Percentiles rank a stretch among this genome's conserved stretches.
These are phyloP conservation scores for Hymenoscyphus occultus DNA, from an alignment of 2,329 filamentous ascomycete species.

Conservation along the genomic window DNA sequence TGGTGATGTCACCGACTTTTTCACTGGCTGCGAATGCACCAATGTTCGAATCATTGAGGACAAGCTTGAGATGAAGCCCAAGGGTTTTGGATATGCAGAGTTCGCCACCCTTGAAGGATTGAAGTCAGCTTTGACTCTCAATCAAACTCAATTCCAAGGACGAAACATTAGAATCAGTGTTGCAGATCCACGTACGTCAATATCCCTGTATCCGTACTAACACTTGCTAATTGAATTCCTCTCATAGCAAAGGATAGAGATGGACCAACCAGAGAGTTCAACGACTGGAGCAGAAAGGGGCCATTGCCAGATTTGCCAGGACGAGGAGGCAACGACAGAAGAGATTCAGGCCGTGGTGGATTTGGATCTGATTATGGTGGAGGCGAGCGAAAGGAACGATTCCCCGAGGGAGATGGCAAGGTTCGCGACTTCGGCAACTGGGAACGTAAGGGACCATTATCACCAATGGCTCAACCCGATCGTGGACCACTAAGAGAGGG, in stretches of 20 bases:
- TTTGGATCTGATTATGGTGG: constrained; percentile 49
- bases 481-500: constrained; percentile 54
- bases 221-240: constrained; percentile 18
- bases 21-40: constrained; percentile 77
- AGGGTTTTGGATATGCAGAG: constrained; percentile 98
- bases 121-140: constrained; percentile 83
- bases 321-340: constrained; percentile 46
- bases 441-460: constrained; percentile 91
- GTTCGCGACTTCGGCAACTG: constrained; percentile 81
- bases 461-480: constrained; percentile 60
- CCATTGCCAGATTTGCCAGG: constrained; percentile 73
- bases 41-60: constrained; percentile 97
- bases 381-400: constrained; percentile 71
- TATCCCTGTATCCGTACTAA: constrained; percentile 33
- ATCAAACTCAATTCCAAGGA: constrained; percentile 79
- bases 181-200: constrained; percentile 87
- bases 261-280: constrained; percentile 66
- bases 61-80: constrained; percentile 87
- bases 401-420: constrained; percentile 69
- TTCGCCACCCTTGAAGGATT: constrained; percentile 84
- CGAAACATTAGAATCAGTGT: constrained; percentile 91
- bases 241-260: constrained; percentile 76
- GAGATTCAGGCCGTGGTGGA: constrained; percentile 52
- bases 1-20: constrained; percentile 81
- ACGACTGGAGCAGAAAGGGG: constrained; percentile 90